Percentiles rank a stretch among this genome's conserved stretches.
These are phyloP conservation scores for Elsinoe ampelina DNA, from an alignment of 2,329 filamentous ascomycete genomes.

Conservation along the genomic window DNA sequence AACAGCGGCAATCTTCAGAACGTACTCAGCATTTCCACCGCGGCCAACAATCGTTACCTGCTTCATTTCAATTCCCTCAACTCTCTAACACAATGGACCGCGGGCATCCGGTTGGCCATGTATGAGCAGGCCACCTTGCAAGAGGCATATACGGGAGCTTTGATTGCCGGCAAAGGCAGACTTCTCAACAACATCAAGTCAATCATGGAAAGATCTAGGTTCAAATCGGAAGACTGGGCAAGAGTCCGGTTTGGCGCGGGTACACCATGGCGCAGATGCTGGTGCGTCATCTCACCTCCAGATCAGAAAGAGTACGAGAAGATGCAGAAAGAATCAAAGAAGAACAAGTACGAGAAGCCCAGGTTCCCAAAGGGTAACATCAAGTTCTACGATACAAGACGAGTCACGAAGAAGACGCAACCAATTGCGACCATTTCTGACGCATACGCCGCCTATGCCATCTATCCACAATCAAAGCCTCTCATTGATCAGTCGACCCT, in stretches of 20 bases:
- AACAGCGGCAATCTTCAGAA: slow-evolving; percentile 80
- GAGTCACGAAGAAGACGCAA: slow-evolving; percentile 81
- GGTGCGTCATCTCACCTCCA: slow-evolving; percentile 88
- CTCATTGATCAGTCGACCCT: slow-evolving; percentile 90
- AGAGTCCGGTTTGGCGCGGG: slow-evolving; percentile 91
- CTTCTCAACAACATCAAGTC: slow-evolving; percentile 77
- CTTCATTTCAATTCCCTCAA: slow-evolving; percentile 94
- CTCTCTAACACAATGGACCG: slow-evolving; percentile 90
- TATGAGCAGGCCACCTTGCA: slow-evolving; percentile 88
- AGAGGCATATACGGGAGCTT: slow-evolving; percentile 89
- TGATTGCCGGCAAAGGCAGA: slow-evolving; percentile 92
- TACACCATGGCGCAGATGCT: slow-evolving; percentile 91
- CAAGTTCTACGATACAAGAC: slow-evolving; percentile 86
- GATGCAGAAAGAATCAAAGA: slow-evolving; percentile 70
- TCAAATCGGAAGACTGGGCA: slow-evolving; percentile 84
- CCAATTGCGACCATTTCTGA: slow-evolving; percentile 89
- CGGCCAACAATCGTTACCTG: slow-evolving; percentile 88
- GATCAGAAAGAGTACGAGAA: slow-evolving; percentile 88
- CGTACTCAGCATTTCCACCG: slow-evolving; percentile 89
- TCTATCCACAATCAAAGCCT: slow-evolving; percentile 90
- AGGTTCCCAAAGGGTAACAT: slow-evolving; percentile 74
- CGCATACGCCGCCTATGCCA: slow-evolving; percentile 84
- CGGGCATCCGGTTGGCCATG: slow-evolving; percentile 85
- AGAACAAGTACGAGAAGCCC: slow-evolving; percentile 70
- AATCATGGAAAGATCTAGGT: slow-evolving; percentile 72